Evolutionary conservation across 306 rosid genomes (phyloP), one percentile per base, ranked within the genome.

Genomic region (Cicer pinnatifidum): DNA sequence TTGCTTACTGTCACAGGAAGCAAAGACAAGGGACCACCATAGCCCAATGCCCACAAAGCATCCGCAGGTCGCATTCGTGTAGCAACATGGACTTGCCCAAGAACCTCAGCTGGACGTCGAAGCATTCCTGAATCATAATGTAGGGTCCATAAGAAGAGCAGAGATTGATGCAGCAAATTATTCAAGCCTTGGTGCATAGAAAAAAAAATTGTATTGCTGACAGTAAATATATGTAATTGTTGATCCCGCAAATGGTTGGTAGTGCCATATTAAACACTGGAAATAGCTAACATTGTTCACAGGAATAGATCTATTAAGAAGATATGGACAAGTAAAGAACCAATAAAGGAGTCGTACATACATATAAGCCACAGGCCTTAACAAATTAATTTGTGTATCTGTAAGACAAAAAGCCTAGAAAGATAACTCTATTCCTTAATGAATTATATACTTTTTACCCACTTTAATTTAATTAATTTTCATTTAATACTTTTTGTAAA

Each of bases 91-190:
- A 94, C 97, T 88, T 94, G 99, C 79, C 99, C 99, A 70, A 94
- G 99, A 82, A 94, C 96, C 87, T 90, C 97, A 66, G 99, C 99
- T 16, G 99, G 97, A 77, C 99, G 91, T 74, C 97, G 91, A 72
- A 87, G 88, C 73, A 69, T 71, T 72, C 99, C 99, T 94, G 84
- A 66, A 85, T 78, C 59, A 79, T 53, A 45, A 82, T 19, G 78
- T 69, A 75, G 56, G 28, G 65, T 43, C 61, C 35, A 76, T 64
- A 79, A 69, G 74, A 72, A 57, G 75, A 75, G 78, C 44, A 71
- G 67, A 77, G 33, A 76, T 60, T 20, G 57, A 71, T 59, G 35
- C 72, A 72, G 64, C 69, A 81, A 80, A 71, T 46, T 71, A 57
- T 67, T 68, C 66, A 45, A 52, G 56, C 23, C 46, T 72, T 41